These are phyloP conservation scores for Penicillium oxalicum DNA, from an alignment of 2,329 filamentous ascomycete genomes.

Conservation along the genomic window DNA sequence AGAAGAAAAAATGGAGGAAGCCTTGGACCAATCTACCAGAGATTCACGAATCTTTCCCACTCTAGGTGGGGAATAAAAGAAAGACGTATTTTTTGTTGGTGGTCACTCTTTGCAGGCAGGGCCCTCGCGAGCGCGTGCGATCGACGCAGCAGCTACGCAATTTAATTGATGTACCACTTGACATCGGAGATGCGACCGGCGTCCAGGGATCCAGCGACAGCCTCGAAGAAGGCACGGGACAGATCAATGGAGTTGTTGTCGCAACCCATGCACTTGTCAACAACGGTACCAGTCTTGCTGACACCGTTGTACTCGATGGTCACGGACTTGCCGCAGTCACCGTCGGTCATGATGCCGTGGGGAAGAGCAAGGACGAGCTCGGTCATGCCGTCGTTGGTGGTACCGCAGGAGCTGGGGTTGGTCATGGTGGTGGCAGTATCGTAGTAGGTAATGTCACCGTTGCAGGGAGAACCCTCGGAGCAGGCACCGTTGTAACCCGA, in stretches of 20 bases:
- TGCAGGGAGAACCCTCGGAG: constrained; percentile 24
- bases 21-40: constrained; percentile 21
- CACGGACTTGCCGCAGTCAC: constrained; percentile 63
- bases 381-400: constrained; percentile 50
- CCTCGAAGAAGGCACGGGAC: constrained; percentile 51
- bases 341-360: constrained; percentile 60
- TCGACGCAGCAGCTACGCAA: constrained; percentile 12
- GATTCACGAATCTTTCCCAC: constrained; percentile 5
- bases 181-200: constrained; percentile 40
- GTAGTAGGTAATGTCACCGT: constrained; percentile 71
- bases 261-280: constrained; percentile 74
- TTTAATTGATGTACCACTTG: constrained; percentile 38
- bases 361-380: constrained; percentile 66
- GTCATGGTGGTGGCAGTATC: constrained; percentile 56
- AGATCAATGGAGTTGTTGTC: constrained; percentile 53
- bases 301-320: constrained; percentile 58
- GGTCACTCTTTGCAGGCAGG: not conserved
- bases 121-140: constrained; percentile 6
- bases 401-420: constrained; percentile 52
- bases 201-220: constrained; percentile 35
- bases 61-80: not conserved
- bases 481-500: constrained; percentile 22
- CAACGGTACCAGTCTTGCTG: constrained; percentile 53
- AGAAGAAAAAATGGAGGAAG: not conserved
- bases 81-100: not conserved